Evolutionary conservation across 805 yeast species (phyloP).

Genomic region (Debaryomyces prosopidis): DNA sequence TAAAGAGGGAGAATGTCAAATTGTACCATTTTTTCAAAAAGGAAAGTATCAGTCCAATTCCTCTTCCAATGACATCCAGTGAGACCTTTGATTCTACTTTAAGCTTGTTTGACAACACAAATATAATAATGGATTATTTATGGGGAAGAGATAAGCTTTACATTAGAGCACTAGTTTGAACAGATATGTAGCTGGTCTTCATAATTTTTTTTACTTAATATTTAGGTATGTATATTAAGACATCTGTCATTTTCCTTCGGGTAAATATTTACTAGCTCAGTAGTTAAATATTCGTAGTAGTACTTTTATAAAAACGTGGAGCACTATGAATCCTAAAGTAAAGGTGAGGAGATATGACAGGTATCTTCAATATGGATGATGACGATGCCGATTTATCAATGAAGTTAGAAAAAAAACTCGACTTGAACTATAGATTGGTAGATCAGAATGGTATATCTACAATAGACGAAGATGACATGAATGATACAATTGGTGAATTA

Average conservation of each 20-base stretch:
- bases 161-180: not conserved
- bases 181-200: not conserved
- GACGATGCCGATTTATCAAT: slow-evolving; percentile 10
- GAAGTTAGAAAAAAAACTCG: not conserved
- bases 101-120: not conserved
- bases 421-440: slow-evolving; percentile 27
- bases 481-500: slow-evolving; percentile 15
- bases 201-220: not conserved
- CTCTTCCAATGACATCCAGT: not conserved
- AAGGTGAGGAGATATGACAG: slow-evolving; percentile 23
- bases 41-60: slow-evolving; percentile 3
- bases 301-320: no score
- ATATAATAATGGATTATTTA: not conserved
- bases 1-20: not conserved
- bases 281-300: no score
- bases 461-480: slow-evolving; percentile 6
- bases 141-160: not conserved
- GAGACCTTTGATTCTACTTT: no score
- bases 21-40: not conserved
- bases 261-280: not conserved
- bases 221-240: not conserved
- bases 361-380: slow-evolving; percentile 38
- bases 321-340: not conserved
- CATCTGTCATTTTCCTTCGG: not conserved
- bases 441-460: slow-evolving; percentile 9